Evolutionary conservation across 169 alveolate genomes (phyloP).

Genomic region (Plasmodium gonderi): DNA sequence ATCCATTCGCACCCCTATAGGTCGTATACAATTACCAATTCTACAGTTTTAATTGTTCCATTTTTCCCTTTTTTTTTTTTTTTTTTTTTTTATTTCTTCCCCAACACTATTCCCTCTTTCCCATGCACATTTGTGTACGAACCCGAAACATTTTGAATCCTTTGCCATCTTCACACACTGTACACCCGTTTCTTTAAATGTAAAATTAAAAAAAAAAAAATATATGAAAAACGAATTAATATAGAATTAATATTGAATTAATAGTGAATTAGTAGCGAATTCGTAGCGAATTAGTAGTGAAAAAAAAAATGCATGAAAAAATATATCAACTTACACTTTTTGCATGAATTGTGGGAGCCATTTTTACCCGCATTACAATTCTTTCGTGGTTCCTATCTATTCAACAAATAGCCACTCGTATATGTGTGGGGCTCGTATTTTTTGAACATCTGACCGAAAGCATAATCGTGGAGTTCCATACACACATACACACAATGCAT

Average conservation of each 20-base stretch:
- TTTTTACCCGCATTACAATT: no score
- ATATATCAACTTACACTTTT: no score
- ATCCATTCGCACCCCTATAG: no score
- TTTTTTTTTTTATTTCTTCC: background rate
- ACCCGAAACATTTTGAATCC: background rate
- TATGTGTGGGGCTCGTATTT: background rate
- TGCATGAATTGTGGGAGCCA: no score
- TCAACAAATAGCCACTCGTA: no score
- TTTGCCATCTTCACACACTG: background rate
- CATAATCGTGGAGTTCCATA: no score
- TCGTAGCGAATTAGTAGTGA: background rate
- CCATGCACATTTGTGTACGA: background rate
- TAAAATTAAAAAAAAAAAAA: background rate
- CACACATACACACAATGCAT: background rate
- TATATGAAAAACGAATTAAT: background rate
- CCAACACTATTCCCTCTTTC: background rate
- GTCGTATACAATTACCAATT: no score
- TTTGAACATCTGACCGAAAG: background rate
- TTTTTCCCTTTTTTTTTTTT: background rate
- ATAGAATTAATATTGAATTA: background rate
- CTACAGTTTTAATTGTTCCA: no score
- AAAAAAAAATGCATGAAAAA: no score
- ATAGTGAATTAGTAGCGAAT: background rate
- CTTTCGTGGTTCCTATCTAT: no score
- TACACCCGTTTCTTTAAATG: background rate